A percentile compares a stretch with the other conserved stretches of the same genome.
Evolutionary conservation across 768 basidiomycete genomes (phyloP).

Genomic region (Terana coerulea): DNA sequence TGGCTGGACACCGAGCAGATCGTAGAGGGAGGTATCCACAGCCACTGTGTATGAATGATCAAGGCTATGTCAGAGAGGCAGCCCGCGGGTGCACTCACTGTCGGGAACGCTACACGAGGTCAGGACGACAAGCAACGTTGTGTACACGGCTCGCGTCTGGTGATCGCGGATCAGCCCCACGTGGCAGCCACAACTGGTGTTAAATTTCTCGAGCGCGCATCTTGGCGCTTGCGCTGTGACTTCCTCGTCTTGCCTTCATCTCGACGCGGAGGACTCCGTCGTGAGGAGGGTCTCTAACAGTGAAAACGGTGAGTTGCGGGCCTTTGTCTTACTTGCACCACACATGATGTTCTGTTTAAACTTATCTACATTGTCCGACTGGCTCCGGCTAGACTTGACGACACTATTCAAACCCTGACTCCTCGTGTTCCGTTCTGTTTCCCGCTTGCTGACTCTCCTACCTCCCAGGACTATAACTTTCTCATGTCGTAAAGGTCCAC

Average conservation of each 20-base stretch:
- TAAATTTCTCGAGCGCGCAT: neutral
- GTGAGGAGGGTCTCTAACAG: constrained; percentile 8
- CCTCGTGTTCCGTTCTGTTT: constrained; percentile 8
- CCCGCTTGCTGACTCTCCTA: constrained; percentile 18
- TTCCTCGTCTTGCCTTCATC: neutral
- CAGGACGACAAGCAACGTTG: neutral
- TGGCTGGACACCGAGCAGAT: constrained; percentile 71
- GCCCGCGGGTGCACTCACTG: neutral
- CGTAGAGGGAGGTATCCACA: constrained; percentile 80
- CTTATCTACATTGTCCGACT: constrained; percentile 95
- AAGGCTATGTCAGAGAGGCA: neutral
- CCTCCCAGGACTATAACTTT: constrained; percentile 17
- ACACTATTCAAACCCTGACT: constrained; percentile 23
- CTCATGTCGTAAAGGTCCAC: neutral
- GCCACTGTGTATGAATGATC: constrained; percentile 43
- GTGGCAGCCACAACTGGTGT: neutral
- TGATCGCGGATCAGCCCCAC: constrained; percentile 3
- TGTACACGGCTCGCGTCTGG: neutral
- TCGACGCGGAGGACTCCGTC: neutral
- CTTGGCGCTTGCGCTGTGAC: neutral
- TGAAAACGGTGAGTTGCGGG: no score
- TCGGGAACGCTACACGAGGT: neutral
- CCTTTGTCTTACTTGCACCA: constrained; percentile 2
- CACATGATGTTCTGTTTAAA: constrained; percentile 49
- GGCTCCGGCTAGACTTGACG: constrained; percentile 49